A percentile compares a stretch with the other conserved stretches of the same genome.
Conservation (phyloP, 768 basidiomycete genomes). For the Termitomyces sp. region DNA sequence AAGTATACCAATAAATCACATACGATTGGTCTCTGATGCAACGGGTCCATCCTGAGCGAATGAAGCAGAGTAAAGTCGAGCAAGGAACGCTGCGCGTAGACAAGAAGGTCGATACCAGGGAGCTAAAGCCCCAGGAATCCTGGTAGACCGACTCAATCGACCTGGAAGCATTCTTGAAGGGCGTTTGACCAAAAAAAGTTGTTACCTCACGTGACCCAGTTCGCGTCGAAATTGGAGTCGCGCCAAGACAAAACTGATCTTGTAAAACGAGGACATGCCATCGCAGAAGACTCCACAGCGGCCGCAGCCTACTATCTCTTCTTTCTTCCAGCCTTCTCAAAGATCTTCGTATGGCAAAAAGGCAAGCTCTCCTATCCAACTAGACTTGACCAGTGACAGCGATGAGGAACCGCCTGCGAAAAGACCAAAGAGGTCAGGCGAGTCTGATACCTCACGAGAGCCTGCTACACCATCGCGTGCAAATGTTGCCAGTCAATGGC, state of each 20-base stretch:
- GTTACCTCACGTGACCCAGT: conserved; percentile 17
- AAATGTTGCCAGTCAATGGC: conserved; percentile 32
- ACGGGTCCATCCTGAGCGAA: conserved; percentile 35
- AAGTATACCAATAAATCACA: conserved; percentile 12
- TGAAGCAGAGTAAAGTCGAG: conserved; percentile 21
- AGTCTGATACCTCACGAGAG: not conserved
- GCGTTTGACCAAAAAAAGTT: conserved; percentile 7
- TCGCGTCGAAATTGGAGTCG: not conserved
- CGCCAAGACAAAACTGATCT: not conserved
- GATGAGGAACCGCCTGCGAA: conserved; percentile 24
- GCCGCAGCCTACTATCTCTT: conserved; percentile 33
- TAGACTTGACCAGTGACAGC: conserved; percentile 51
- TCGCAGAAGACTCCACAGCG: conserved; percentile 3
- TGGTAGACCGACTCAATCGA: conserved; percentile 15
- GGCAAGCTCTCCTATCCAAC: conserved; percentile 6
- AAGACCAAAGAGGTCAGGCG: conserved; percentile 18
- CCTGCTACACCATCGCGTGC: not conserved
- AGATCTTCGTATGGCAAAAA: conserved; percentile 6
- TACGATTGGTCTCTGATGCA: conserved; percentile 64
- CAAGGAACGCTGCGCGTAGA: not conserved
- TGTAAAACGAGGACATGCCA: conserved; percentile 7
- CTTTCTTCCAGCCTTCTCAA: conserved; percentile 27
- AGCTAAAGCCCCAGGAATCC: conserved; percentile 5
- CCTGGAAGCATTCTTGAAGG: conserved; percentile 12
- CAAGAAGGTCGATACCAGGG: conserved; percentile 4